These are phyloP conservation scores for Entrophospora sp. DNA, from an alignment of 192 early-diverging fungal species.

Conservation along the genomic window DNA sequence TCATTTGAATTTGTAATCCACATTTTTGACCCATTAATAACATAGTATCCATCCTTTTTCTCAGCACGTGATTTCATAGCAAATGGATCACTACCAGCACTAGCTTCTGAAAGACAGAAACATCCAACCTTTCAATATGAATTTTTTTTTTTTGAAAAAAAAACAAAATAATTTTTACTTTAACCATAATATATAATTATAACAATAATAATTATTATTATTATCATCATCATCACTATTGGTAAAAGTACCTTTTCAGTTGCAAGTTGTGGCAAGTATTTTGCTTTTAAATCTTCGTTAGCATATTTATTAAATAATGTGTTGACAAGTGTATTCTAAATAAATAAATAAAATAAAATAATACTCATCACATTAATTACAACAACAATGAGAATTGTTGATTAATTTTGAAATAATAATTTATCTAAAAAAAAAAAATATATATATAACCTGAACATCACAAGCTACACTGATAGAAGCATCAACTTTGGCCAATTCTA, in stretches of 20 bases:
- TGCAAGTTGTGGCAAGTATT: conserved; percentile 74
- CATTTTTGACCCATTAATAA: conserved; percentile 86
- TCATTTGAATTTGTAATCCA: conserved; percentile 96
- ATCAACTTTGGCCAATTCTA: conserved; percentile 92
- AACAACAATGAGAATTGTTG: no score
- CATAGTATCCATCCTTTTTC: conserved; percentile 81
- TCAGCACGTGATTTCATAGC: conserved; percentile 78
- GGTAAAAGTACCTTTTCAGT: neutral
- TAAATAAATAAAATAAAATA: no score
- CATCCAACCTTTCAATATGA: conserved; percentile 60
- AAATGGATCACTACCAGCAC: conserved; percentile 91
- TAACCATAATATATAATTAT: no score
- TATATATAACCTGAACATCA: conserved; percentile 80
- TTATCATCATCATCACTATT: no score
- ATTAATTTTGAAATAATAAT: neutral
- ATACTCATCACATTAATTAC: no score
- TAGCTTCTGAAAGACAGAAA: conserved; percentile 92
- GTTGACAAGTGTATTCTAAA: conserved; percentile 95
- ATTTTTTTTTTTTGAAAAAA: neutral
- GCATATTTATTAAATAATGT: conserved; percentile 85
- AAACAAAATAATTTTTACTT: no score
- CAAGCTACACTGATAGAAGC: conserved; percentile 83
- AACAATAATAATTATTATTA: neutral
- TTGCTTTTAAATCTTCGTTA: conserved; percentile 60
- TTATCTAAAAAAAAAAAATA: no score